Conservation (phyloP, 768 basidiomycete species). For the Macrolepiota fuliginosa region DNA sequence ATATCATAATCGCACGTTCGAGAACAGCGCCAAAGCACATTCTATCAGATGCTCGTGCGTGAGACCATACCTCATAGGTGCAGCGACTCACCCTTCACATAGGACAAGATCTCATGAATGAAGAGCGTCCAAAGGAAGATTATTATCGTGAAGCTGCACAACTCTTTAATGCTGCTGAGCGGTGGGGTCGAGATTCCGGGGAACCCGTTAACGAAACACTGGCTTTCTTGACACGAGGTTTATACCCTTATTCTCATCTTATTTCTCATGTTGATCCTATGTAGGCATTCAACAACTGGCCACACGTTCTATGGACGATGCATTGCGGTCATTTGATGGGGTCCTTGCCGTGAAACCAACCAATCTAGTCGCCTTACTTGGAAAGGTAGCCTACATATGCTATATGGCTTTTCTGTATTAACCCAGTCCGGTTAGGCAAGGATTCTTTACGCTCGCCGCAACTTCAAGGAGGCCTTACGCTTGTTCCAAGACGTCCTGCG, state of each 20-base stretch:
- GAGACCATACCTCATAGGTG: not conserved
- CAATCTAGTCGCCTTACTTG: slow-evolving; percentile 84
- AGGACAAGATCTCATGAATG: slow-evolving; percentile 66
- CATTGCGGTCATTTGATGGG: slow-evolving; percentile 76
- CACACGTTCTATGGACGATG: slow-evolving; percentile 77
- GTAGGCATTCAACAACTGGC: slow-evolving; percentile 82
- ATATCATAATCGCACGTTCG: slow-evolving; percentile 78
- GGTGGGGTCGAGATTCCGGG: slow-evolving; percentile 54
- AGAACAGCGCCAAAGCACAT: slow-evolving; percentile 82
- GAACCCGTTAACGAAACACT: slow-evolving; percentile 55
- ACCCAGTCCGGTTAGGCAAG: slow-evolving; percentile 57
- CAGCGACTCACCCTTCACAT: not conserved
- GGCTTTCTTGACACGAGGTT: slow-evolving; percentile 67
- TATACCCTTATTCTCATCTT: slow-evolving; percentile 12
- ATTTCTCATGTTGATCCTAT: slow-evolving; percentile 5
- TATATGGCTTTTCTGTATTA: not conserved
- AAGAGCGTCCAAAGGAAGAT: slow-evolving; percentile 63
- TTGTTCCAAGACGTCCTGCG: slow-evolving; percentile 83
- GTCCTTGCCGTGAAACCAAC: slow-evolving; percentile 77
- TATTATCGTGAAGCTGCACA: slow-evolving; percentile 69
- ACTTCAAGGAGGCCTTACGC: slow-evolving; percentile 77
- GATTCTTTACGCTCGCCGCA: slow-evolving; percentile 77
- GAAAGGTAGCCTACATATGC: slow-evolving; percentile 58
- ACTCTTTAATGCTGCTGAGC: slow-evolving; percentile 60
- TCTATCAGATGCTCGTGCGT: slow-evolving; percentile 71